Base-by-base conservation (phyloP, 2,329 filamentous ascomycete genomes). In the Grosmannia huntii region DNA sequence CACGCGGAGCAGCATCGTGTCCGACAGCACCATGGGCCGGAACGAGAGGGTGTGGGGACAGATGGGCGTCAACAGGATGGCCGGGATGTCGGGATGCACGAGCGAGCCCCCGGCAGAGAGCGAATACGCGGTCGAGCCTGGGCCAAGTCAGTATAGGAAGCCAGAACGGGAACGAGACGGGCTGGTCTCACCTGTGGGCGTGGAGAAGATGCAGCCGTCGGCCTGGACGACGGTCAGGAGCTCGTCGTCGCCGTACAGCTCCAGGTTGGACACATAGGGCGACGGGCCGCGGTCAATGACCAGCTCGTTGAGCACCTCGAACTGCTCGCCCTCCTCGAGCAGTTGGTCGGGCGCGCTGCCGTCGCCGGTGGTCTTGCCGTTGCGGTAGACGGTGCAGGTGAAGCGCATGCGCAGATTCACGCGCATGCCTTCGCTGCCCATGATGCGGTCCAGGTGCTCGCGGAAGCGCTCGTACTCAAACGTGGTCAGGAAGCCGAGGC, bases 331-430 rank as follows among this genome's bases (percentile, higher is more conserved):
- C 71, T 96, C 91, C 65, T 94, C 86, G 64, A 86, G 80, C 46
- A 83, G 82, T n/a, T 82, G 77, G 46, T 48, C 6, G 31, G 31
- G 11, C 44, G 5, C 2, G 55, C n/a, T 6, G 55, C 14, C 33
- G n/a, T 81, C 76, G 12, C 79, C 80, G 2, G 75, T 33, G n/a
- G 54, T 10, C 10, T 57, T 51, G 33, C 80, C 83, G 64, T 86
- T 80, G 51, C 92, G 87, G 75, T 92, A 96, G 10, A 99, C 91
- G 0, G 94, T 97, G 74, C 92, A 97, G 19, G 94, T 99, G 71
- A 99, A 99, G 62, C 94, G 88, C 94, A 99, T 99, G 64, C 94
- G 90, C 65, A 99, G 78, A 68, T 96, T 97, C 61, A 97, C 92
- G 57, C 92, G 87, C 92, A 99, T 97, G 58, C 94, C 94, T 1